Base-by-base conservation (phyloP, 306 rosid genomes). In the Acacia melanoxylon region DNA sequence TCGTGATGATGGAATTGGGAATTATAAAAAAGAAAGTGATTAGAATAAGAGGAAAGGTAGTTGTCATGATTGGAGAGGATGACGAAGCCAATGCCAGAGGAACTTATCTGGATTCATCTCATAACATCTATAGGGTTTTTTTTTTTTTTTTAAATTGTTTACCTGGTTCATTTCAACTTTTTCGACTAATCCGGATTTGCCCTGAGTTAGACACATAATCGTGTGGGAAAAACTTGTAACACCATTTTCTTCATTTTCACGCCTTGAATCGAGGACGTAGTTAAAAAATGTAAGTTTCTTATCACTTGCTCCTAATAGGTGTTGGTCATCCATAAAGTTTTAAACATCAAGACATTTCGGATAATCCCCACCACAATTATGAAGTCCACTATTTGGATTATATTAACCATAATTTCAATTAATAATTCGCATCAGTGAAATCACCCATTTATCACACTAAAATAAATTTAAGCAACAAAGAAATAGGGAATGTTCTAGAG, bases 91-190 rank as follows among this genome's bases (percentile, higher is more conserved):
- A 11, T 80, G 89, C 88, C 94, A 83, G 95, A 82, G 3, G 37
- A 85, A 83, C 83, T 82, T 91, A 80, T 79, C 88, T 92, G 91
- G 88, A 86, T 35, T 58, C n/a, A 83, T 84, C 87, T 65, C 71
- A 77, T n/a, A 2, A 75, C 78, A 74, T 79, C 80, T 70, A 81
- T 71, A 83, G 72, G 58, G 35, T 27, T 0, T 1, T 27, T 0
- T 27, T 27, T 27, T 29, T 29, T 29, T 29, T 29, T 29, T 2
- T 29, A 1, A 29, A 29, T 29, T 29, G 1, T 29, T 2, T 2
- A 29, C 2, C 2, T 1, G 2, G 31, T 29, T 29, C 31, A 29
- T 1, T 29, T 1, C 2, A 29, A 29, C 2, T 2, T 29, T 29
- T 29, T 1, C 1, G 2, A 29, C 31, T 29, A 29, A 29, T 29